These are phyloP conservation scores for Trichoderma afroharzianum DNA, from an alignment of 2,329 filamentous ascomycete species.

Conservation along the genomic window DNA sequence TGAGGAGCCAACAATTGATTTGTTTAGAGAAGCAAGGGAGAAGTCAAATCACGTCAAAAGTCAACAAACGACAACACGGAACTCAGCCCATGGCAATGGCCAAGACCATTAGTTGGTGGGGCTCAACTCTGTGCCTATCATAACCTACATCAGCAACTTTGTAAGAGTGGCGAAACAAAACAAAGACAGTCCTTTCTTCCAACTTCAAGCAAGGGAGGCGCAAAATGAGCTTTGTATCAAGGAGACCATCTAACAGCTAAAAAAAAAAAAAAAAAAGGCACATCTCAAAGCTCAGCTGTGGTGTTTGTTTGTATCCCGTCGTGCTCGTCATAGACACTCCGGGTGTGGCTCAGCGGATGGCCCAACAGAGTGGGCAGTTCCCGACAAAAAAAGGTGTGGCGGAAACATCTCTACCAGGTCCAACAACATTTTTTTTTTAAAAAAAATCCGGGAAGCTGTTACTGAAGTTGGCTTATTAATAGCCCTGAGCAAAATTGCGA, in stretches of 20 bases:
- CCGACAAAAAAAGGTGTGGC: neutral
- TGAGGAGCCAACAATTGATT: neutral
- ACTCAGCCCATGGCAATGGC: neutral
- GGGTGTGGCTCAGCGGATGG: neutral
- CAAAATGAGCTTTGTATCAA: neutral
- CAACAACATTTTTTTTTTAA: neutral
- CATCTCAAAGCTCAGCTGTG: neutral
- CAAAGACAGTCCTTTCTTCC: neutral
- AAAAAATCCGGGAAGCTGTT: neutral
- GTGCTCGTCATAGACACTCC: neutral
- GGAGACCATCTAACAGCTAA: neutral
- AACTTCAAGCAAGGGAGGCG: neutral
- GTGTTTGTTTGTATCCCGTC: neutral
- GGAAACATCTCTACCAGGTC: neutral
- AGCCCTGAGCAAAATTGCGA: neutral
- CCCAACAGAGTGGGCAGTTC: neutral
- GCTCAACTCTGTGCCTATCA: neutral
- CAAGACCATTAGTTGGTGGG: slow-evolving; percentile 1
- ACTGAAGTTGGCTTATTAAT: neutral
- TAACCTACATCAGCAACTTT: neutral
- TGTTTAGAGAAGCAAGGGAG: neutral
- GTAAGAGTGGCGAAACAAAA: neutral
- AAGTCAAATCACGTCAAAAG: neutral
- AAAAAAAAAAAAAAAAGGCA: neutral
- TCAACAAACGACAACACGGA: neutral